Percentiles rank a stretch among this genome's conserved stretches.
Conservation (phyloP, 352 stramenopile species). For the Phytopythium boreale region DNA sequence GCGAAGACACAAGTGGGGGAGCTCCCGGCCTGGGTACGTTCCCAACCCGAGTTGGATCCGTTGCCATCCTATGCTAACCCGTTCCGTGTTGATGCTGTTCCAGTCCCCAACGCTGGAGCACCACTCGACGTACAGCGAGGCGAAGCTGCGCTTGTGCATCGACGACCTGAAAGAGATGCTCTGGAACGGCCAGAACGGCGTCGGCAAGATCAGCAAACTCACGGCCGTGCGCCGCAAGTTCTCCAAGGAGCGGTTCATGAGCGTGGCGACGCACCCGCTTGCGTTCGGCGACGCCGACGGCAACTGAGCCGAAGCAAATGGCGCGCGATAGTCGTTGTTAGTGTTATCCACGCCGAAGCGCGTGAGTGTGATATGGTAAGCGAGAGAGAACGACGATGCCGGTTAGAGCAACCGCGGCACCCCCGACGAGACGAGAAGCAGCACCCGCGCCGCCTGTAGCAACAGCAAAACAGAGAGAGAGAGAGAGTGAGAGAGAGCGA, state of each 20-base stretch:
- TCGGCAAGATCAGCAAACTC: slow-evolving; percentile 77
- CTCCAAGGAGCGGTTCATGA: slow-evolving; percentile 76
- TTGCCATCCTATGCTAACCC: slow-evolving; percentile 9
- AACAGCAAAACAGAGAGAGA: slow-evolving; percentile 5
- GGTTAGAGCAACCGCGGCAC: slow-evolving; percentile 7
- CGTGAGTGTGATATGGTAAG: slow-evolving; percentile 27
- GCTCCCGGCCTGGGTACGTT: slow-evolving; percentile 69
- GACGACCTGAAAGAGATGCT: slow-evolving; percentile 81
- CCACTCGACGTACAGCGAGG: slow-evolving; percentile 78
- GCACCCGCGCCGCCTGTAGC: slow-evolving; percentile 6
- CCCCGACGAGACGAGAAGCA: slow-evolving; percentile 2
- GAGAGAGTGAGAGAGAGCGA: not conserved
- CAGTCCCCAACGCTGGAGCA: slow-evolving; percentile 71
- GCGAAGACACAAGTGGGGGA: slow-evolving; percentile 84
- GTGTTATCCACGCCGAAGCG: slow-evolving; percentile 16
- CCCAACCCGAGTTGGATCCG: not conserved
- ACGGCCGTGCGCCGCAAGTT: slow-evolving; percentile 85
- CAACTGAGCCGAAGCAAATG: slow-evolving; percentile 10
- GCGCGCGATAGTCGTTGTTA: slow-evolving; percentile 16
- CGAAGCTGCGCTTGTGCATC: slow-evolving; percentile 49
- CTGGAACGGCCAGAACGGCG: slow-evolving; percentile 62
- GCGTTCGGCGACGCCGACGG: slow-evolving; percentile 45
- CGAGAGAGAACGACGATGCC: slow-evolving; percentile 2
- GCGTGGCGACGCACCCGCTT: slow-evolving; percentile 60
- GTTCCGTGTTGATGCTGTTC: slow-evolving; percentile 8